phyloP scores from a whole-genome alignment of 2,329 filamentous ascomycete species.

The Drechslerella dactyloides region DNA sequence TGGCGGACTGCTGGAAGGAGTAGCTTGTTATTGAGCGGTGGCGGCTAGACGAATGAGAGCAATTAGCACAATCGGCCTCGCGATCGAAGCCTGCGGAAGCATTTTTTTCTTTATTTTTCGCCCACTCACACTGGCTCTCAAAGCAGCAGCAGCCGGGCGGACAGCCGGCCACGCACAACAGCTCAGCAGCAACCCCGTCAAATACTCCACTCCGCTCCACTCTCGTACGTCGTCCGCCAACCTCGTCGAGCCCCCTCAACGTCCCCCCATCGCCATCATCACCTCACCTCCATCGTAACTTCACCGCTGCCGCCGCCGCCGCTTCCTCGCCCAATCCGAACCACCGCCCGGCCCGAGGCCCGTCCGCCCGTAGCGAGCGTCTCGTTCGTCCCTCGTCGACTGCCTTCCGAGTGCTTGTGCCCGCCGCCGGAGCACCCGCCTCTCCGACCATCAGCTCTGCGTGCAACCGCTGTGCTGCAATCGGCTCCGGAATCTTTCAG shows the following conservation, averaged over 20 bases:
- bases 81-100: neutral
- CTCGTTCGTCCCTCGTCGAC: constrained; percentile 10
- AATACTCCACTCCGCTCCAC: too few species aligned
- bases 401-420: neutral
- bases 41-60: neutral
- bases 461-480: constrained; percentile 12
- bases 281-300: too few species aligned
- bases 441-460: too few species aligned
- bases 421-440: too few species aligned
- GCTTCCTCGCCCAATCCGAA: neutral
- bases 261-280: too few species aligned
- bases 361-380: constrained; percentile 20
- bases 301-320: constrained; percentile 5
- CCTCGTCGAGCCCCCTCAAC: too few species aligned
- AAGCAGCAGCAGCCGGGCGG: too few species aligned
- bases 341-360: neutral
- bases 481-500: constrained; percentile 24
- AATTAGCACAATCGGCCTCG: neutral
- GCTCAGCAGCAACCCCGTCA: too few species aligned
- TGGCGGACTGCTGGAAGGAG: too few species aligned
- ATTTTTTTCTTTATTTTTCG: constrained; percentile 1
- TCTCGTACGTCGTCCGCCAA: too few species aligned
- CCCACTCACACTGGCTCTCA: too few species aligned
- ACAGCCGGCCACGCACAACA: too few species aligned
- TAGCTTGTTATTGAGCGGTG: neutral